Conservation (phyloP, 2,329 filamentous ascomycete species). For the Thelonectria blattea region DNA sequence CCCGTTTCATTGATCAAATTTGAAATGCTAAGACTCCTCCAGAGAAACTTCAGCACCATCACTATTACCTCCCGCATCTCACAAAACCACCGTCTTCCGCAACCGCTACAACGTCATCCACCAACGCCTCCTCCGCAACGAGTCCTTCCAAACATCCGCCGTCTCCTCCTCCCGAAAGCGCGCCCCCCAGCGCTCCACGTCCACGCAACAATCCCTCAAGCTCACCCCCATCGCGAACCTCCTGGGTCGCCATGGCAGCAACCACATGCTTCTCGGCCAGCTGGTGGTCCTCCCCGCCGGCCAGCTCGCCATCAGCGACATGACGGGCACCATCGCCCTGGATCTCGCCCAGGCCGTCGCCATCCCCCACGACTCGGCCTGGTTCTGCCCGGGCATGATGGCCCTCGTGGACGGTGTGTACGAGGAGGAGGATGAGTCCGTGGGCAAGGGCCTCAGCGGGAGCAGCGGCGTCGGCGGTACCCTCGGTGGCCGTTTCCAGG, state of each 20-base stretch:
- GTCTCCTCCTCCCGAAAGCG: slow-evolving; percentile 65
- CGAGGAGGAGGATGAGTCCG: slow-evolving; percentile 83
- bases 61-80: slow-evolving; percentile 75
- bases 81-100: slow-evolving; percentile 85
- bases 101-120: slow-evolving; percentile 93
- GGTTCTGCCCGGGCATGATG: slow-evolving; percentile 96
- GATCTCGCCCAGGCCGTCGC: slow-evolving; percentile 82
- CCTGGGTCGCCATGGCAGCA: slow-evolving; percentile 79
- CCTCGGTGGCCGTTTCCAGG: slow-evolving; percentile 90
- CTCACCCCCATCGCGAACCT: slow-evolving; percentile 84
- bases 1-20: not conserved
- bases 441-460: slow-evolving; percentile 73
- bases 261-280: slow-evolving; percentile 86
- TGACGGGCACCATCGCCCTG: slow-evolving; percentile 85
- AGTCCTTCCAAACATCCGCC: slow-evolving; percentile 85
- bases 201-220: slow-evolving; percentile 75
- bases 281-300: slow-evolving; percentile 82
- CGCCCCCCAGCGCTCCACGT: slow-evolving; percentile 64
- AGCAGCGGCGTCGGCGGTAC: slow-evolving; percentile 85
- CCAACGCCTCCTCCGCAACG: slow-evolving; percentile 89
- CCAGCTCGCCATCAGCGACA: slow-evolving; percentile 80
- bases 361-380: slow-evolving; percentile 84
- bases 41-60: slow-evolving; percentile 70
- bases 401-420: slow-evolving; percentile 96
- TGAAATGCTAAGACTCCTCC: slow-evolving; percentile 27